phyloP scores from a whole-genome alignment of 768 basidiomycete species.

The Nevesoporus exiguus region DNA sequence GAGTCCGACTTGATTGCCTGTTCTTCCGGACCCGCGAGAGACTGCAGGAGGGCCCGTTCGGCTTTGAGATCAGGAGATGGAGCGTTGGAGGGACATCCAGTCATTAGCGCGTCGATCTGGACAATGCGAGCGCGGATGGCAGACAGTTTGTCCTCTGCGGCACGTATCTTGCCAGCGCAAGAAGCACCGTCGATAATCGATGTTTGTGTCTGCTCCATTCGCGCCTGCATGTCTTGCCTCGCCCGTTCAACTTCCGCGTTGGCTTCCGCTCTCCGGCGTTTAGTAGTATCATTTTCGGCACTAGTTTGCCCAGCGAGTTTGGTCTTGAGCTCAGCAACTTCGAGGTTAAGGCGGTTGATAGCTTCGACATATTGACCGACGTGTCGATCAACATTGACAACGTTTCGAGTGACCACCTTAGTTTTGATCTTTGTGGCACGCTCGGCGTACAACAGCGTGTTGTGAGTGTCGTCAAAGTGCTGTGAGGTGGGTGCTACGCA shows the following conservation, averaged over 20 bases:
- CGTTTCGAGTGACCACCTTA: slow-evolving; percentile 92
- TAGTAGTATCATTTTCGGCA: slow-evolving; percentile 58
- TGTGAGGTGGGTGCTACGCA: slow-evolving; percentile 93
- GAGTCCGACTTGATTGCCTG: slow-evolving; percentile 58
- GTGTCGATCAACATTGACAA: slow-evolving; percentile 91
- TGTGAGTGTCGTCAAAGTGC: slow-evolving; percentile 98
- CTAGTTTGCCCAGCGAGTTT: slow-evolving; percentile 72
- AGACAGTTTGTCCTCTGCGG: slow-evolving; percentile 65
- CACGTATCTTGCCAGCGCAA: slow-evolving; percentile 66
- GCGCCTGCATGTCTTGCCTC: slow-evolving; percentile 65
- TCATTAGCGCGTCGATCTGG: slow-evolving; percentile 47
- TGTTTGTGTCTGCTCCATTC: slow-evolving; percentile 65
- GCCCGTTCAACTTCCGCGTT: slow-evolving; percentile 70
- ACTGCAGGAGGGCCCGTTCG: slow-evolving; percentile 65
- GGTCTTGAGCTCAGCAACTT: slow-evolving; percentile 83
- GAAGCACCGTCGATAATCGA: slow-evolving; percentile 74
- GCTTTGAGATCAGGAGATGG: slow-evolving; percentile 62
- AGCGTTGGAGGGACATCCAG: slow-evolving; percentile 31
- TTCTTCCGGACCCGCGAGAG: slow-evolving; percentile 71
- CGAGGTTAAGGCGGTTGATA: slow-evolving; percentile 81
- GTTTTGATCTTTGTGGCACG: slow-evolving; percentile 98
- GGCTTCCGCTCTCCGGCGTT: slow-evolving; percentile 69
- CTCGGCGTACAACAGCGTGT: slow-evolving; percentile 96
- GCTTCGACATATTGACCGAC: slow-evolving; percentile 95
- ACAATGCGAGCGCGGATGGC: slow-evolving; percentile 60